Evolutionary conservation across 2,329 filamentous ascomycete genomes (phyloP).

Genomic region (Alternaria arbusti): DNA sequence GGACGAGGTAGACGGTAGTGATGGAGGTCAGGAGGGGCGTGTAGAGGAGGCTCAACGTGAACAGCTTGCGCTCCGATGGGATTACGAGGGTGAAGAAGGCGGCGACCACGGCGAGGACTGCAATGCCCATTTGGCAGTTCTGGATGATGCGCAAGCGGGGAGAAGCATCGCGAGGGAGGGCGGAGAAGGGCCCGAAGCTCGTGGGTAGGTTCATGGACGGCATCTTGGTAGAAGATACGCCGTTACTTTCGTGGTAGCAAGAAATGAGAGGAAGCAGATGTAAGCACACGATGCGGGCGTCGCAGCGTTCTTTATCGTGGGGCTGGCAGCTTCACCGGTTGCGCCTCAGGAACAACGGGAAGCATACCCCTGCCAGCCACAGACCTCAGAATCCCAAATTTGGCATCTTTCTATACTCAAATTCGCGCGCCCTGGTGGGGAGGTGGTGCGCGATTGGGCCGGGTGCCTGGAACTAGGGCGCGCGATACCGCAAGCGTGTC

Average conservation of each 20-base stretch:
- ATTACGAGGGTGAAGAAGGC: constrained; percentile 25
- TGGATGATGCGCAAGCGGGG: constrained; percentile 29
- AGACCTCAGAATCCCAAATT: neutral
- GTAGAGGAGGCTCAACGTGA: constrained; percentile 34
- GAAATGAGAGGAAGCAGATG: neutral
- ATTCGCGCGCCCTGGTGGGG: constrained; percentile 13
- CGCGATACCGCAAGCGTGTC: constrained; percentile 22
- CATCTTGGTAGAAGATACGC: neutral
- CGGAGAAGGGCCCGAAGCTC: neutral
- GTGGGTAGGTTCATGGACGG: neutral
- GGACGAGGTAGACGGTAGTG: constrained; percentile 25
- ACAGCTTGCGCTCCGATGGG: constrained; percentile 25
- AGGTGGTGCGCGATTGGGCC: constrained; percentile 12
- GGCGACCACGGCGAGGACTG: constrained; percentile 19
- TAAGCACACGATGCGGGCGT: neutral
- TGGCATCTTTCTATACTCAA: constrained; percentile 12
- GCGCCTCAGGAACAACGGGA: constrained; percentile 9
- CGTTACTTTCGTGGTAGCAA: neutral
- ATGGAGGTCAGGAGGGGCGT: constrained; percentile 27
- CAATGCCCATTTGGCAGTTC: constrained; percentile 21
- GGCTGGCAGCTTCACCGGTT: constrained; percentile 29
- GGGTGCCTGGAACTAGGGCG: constrained; percentile 16
- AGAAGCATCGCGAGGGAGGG: constrained; percentile 16
- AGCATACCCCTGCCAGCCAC: constrained; percentile 4
- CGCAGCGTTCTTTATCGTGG: constrained; percentile 17